Percentiles rank a stretch among this genome's conserved stretches.
Conservation (phyloP, 352 stramenopile species). For the Globisporangium camurandrum region DNA sequence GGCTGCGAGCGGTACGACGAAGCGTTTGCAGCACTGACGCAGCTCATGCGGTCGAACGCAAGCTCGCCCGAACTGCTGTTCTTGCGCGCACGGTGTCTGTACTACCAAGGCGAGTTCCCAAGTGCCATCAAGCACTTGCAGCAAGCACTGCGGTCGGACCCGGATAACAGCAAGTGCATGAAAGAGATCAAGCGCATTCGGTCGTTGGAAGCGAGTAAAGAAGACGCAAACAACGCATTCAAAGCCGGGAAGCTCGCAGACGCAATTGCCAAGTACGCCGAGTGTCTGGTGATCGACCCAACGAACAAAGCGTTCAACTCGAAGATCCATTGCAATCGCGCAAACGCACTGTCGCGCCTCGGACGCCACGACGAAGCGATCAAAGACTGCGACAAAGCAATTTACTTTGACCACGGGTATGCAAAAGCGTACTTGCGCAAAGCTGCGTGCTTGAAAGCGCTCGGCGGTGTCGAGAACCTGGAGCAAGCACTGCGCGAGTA, state of each 20-base stretch:
- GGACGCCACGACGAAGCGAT: conserved; percentile 82
- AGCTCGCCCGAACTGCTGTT: conserved; percentile 82
- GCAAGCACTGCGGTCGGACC: conserved; percentile 84
- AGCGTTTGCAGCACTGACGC: conserved; percentile 70
- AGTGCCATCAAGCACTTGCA: conserved; percentile 92
- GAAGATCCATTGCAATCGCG: conserved; percentile 92
- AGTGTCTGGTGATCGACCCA: conserved; percentile 83
- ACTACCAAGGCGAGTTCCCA: conserved; percentile 90
- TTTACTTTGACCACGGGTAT: conserved; percentile 90
- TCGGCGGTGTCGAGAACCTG: conserved; percentile 83
- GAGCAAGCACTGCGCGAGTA: conserved; percentile 89
- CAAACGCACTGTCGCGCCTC: conserved; percentile 79
- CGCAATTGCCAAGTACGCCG: conserved; percentile 85
- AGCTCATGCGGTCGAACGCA: conserved; percentile 80
- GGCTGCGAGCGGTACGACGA: conserved; percentile 77
- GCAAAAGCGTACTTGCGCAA: conserved; percentile 86
- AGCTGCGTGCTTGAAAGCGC: conserved; percentile 62
- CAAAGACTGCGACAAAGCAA: conserved; percentile 84
- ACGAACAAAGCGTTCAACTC: conserved; percentile 90
- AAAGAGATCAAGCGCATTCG: conserved; percentile 87
- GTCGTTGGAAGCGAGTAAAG: conserved; percentile 79
- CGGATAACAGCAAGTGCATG: conserved; percentile 85
- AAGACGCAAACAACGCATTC: conserved; percentile 87
- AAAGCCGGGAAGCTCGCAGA: conserved; percentile 72
- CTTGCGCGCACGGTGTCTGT: conserved; percentile 83